Evolutionary conservation across 1,284 basidiomycete genomes (phyloP), one percentile per base, ranked within the genome.

Genomic region (Waitea zeae): DNA sequence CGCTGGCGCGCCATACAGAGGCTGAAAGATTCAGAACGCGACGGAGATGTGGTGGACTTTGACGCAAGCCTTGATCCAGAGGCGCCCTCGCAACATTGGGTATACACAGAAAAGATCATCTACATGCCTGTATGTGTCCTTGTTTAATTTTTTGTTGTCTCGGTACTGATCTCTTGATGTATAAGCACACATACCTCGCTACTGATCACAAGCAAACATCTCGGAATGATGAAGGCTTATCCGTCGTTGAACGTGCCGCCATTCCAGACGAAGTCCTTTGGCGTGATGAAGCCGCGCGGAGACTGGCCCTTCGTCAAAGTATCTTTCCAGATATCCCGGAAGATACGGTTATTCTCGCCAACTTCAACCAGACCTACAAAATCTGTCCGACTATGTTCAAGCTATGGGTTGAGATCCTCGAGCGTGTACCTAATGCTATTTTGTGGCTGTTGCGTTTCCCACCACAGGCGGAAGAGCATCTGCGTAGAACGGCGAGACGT

Each of bases 311-410:
- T 46, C 57, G 71, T 38, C 46, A 42, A 27, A 41, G 48, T 3
- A 46, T 65, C 33, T 70, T 70, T 41, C 64, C 64, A 11, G 58
- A 64, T 46, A 35, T 75, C 6, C 20, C 5, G 34, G 65, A 62
- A 38, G 53, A 63, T 46, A 48, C 61, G 13, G 44, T 75, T 38
- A 67, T 75, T 41, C 73, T 75, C 44, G 67, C 70, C 35, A 70
- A 72, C 44, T 74, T 72, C 48, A 74, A 72, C 44, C 70, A 74
- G 58, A 62, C n/a, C n/a, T n/a, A n/a, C n/a, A n/a, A n/a, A n/a
- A n/a, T n/a, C n/a, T n/a, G n/a, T n/a, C n/a, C n/a, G n/a, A n/a
- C n/a, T n/a, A n/a, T n/a, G n/a, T n/a, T n/a, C n/a, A n/a, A n/a
- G n/a, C n/a, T n/a, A n/a, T n/a, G n/a, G n/a, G n/a, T n/a, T n/a